Base-by-base conservation (phyloP, 805 yeast genomes). In the Yamadazyma kitorensis region DNA sequence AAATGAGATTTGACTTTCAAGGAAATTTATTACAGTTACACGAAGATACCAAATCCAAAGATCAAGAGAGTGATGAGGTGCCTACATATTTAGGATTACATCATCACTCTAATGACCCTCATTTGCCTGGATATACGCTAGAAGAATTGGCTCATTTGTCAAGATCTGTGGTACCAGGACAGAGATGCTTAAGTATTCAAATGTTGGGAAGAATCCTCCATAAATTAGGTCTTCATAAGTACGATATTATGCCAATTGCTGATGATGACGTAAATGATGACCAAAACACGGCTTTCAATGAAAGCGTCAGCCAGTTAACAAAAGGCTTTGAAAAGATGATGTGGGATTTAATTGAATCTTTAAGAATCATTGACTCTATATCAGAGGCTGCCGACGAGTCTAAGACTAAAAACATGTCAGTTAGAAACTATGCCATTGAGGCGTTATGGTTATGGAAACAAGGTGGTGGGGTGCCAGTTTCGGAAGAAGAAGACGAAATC, bases 111-210 rank as follows among this genome's bases (percentile, higher is more conserved):
- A 86, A 82, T 8, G 79, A 82, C 30, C 96, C 98, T 0, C 79
- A 80, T 28, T 67, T 89, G 33, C 95, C 98, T 0, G 99, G 99
- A 0, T 93, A 93, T 56, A 89, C 97, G 0, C 54, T 93, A 16
- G 68, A 76, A 0, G 99, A 93, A 54, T 67, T 93, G 33, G 82
- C 83, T 1, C 93, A 83, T 46, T 70, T 86, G 30, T 64, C 88
- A 4, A 69, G 96, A 43, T 86, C 96, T 2, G 76, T 82, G 2
- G 76, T 82, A 36, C 78, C 94, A 1, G 80, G 94, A 0, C 99
- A 93, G 59, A 68, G 97, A 29, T 78, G 93, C 41, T 72, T 93
- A 9, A 87, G 96, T 6, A 80, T 89, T 21, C 86, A 85, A 52
- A 85, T 93, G 6, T 48, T 88, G 27, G 99, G 99, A 3, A 70